Percentiles rank a stretch among this genome's conserved stretches.
These are phyloP conservation scores for Podaxis mareebaensis DNA, from an alignment of 768 basidiomycete genomes.

Conservation along the genomic window DNA sequence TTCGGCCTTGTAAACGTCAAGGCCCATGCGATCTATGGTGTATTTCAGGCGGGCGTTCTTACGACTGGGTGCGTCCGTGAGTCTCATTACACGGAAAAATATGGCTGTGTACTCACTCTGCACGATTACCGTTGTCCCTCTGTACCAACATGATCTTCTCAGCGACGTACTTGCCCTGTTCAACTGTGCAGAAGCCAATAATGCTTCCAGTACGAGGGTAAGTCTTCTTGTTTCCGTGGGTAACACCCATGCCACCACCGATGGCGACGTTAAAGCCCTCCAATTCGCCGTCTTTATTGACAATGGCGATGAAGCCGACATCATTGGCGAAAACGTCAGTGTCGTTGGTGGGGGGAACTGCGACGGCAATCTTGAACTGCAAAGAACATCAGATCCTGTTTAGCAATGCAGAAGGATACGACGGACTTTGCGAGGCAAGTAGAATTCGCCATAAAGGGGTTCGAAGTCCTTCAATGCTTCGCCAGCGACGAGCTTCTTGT, in stretches of 20 bases:
- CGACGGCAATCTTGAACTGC: conserved; percentile 96
- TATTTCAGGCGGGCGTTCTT: conserved; percentile 95
- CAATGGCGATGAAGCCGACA: conserved; percentile 94
- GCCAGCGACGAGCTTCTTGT: conserved; percentile 94
- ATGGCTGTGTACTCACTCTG: conserved; percentile 60
- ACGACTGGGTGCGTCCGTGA: conserved; percentile 39
- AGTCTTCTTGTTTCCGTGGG: conserved; percentile 98
- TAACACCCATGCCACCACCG: conserved; percentile 99
- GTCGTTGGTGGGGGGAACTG: conserved; percentile 95
- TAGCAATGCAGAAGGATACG: neutral
- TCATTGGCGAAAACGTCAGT: conserved; percentile 96
- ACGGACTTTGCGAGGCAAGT: conserved; percentile 90
- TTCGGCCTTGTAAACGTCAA: conserved; percentile 82
- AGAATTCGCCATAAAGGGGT: conserved; percentile 97
- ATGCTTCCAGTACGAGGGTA: conserved; percentile 88
- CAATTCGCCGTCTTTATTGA: conserved; percentile 71
- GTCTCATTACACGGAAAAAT: neutral
- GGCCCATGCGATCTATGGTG: conserved; percentile 94
- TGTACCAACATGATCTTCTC: conserved; percentile 95
- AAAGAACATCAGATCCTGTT: neutral
- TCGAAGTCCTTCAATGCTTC: conserved; percentile 94
- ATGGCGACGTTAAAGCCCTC: conserved; percentile 92
- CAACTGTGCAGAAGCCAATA: conserved; percentile 90
- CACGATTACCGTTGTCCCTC: conserved; percentile 93
- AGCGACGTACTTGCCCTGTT: conserved; percentile 83